Evolutionary conservation across 2,329 filamentous ascomycete genomes (phyloP).

Genomic region (Akanthomyces uredinophilus): DNA sequence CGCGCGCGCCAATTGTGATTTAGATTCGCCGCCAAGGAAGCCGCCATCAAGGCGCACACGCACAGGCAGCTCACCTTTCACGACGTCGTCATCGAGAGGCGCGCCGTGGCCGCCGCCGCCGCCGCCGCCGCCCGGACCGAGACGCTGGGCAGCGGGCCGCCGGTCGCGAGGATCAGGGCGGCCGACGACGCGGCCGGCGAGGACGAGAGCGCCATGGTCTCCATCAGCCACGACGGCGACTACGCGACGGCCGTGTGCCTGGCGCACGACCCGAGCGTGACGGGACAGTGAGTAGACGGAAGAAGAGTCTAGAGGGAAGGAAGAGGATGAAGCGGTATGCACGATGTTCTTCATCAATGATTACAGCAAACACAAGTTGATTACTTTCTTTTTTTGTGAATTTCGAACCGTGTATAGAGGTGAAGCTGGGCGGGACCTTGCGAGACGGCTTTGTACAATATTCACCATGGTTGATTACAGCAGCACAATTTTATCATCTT

Average conservation of each 20-base stretch:
- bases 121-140: constrained; percentile 17
- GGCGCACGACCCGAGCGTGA: constrained; percentile 30
- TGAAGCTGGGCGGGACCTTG: no score
- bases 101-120: constrained; percentile 9
- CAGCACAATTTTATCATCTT: no score
- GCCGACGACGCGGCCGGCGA: constrained; percentile 21
- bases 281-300: background rate
- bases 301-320: background rate
- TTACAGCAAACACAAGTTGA: background rate
- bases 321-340: background rate
- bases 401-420: no score
- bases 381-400: no score
- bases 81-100: constrained; percentile 46
- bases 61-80: constrained; percentile 56
- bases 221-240: constrained; percentile 82
- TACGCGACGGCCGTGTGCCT: constrained; percentile 71
- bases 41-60: constrained; percentile 65
- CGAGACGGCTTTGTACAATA: no score
- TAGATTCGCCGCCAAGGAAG: constrained; percentile 69
- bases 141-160: constrained; percentile 35
- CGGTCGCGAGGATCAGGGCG: constrained; percentile 38
- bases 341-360: background rate
- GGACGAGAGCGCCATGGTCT: constrained; percentile 59
- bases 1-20: no score
- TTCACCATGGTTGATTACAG: no score